Evolutionary conservation across 306 rosid genomes (phyloP).

Genomic region (Malus domestica): DNA sequence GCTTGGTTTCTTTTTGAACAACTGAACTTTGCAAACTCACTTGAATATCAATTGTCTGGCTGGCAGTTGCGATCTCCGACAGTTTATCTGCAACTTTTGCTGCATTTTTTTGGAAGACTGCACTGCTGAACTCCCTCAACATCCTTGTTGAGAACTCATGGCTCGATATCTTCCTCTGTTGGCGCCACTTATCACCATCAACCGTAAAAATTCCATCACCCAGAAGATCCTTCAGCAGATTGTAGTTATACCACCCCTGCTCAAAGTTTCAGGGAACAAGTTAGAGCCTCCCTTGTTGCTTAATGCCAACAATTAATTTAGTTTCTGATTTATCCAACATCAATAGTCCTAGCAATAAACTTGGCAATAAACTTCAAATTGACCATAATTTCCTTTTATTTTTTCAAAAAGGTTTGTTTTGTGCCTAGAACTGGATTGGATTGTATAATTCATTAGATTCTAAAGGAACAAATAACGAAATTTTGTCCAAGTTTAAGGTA

Average conservation of each 20-base stretch:
- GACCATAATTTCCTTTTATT: not conserved
- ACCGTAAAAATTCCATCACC: constrained; percentile 85
- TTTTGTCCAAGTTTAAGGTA: no score
- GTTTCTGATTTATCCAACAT: not conserved
- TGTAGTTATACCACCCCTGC: constrained; percentile 58
- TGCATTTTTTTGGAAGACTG: constrained; percentile 55
- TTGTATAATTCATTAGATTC: no score
- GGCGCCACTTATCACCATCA: constrained; percentile 80
- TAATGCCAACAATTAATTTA: not conserved
- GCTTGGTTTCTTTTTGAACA: constrained; percentile 1
- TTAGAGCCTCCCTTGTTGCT: not conserved
- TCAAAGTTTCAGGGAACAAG: not conserved
- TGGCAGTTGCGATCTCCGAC: constrained; percentile 47
- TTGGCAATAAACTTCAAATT: not conserved
- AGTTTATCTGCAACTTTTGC: constrained; percentile 48
- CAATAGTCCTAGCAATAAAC: not conserved
- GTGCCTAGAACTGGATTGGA: no score
- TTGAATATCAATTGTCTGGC: constrained; percentile 47
- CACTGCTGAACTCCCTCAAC: constrained; percentile 57
- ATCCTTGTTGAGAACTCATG: constrained; percentile 64
- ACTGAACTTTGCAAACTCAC: constrained; percentile 27
- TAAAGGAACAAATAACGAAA: no score
- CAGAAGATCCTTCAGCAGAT: constrained; percentile 63
- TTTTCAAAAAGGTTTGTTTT: no score
- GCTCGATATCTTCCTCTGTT: constrained; percentile 68